phyloP scores from a whole-genome alignment of 257 asterid species.

The Cynanchum wilfordii region DNA sequence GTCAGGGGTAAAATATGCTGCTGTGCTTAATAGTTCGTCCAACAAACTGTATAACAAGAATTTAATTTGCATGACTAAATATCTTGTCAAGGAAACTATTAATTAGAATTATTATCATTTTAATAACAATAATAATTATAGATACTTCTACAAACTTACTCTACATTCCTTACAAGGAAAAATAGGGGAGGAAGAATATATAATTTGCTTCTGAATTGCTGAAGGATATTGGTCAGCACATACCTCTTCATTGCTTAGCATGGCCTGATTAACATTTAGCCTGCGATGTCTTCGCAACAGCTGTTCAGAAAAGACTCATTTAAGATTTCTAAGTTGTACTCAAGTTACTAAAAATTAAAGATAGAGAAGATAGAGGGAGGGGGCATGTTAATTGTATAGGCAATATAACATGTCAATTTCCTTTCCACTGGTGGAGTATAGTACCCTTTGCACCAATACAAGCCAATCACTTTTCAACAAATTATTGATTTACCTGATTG shows the following conservation, averaged over 20 bases:
- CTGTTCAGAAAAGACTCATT: conserved; percentile 37
- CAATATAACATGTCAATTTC: neutral
- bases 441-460: neutral
- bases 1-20: neutral
- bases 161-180: neutral
- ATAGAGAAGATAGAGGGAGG: neutral
- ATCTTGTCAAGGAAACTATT: neutral
- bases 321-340: conserved; percentile 8
- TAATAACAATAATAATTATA: neutral
- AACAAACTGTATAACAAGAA: neutral
- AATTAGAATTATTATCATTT: neutral
- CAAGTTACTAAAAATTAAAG: neutral
- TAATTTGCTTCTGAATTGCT: neutral
- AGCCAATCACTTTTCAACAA: neutral
- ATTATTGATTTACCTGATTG: conserved; percentile 59
- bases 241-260: conserved; percentile 83
- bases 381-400: neutral
- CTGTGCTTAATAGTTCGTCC: neutral
- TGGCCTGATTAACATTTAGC: conserved; percentile 54
- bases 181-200: neutral
- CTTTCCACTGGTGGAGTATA: neutral
- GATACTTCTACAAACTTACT: neutral
- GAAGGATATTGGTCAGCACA: conserved; percentile 10
- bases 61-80: neutral
- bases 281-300: conserved; percentile 90